Evolutionary conservation across 352 stramenopile genomes (phyloP).

Genomic region (Pseudoperonospora humuli): DNA sequence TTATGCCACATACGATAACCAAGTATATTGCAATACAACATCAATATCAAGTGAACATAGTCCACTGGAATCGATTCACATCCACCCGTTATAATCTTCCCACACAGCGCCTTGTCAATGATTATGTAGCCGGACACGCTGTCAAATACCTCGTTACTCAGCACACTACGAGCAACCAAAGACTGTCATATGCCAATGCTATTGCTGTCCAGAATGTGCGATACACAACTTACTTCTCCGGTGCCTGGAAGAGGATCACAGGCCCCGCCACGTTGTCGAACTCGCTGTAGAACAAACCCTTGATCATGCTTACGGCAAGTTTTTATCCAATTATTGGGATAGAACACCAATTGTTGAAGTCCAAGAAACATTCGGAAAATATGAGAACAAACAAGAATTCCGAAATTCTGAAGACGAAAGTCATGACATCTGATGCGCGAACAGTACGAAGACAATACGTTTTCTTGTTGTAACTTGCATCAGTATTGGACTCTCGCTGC

Average conservation of each 20-base stretch:
- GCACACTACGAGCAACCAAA: constrained; percentile 33
- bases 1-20: background rate
- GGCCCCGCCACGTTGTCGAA: constrained; percentile 89
- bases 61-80: too few relatives aligned
- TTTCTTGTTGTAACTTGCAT: too few relatives aligned
- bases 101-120: constrained; percentile 82
- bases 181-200: too few relatives aligned
- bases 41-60: too few relatives aligned
- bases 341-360: too few relatives aligned
- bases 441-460: too few relatives aligned
- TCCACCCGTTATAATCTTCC: constrained; percentile 78
- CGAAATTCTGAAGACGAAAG: too few relatives aligned
- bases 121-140: constrained; percentile 85
- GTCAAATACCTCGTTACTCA: constrained; percentile 81
- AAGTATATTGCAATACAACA: background rate
- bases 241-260: constrained; percentile 86
- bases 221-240: constrained; percentile 42
- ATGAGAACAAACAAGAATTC: too few relatives aligned
- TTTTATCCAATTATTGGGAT: background rate
- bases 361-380: too few relatives aligned
- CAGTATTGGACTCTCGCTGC: too few relatives aligned
- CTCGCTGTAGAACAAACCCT: constrained; percentile 88
- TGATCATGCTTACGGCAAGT: constrained; percentile 41
- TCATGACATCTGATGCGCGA: too few relatives aligned
- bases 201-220: too few relatives aligned